Evolutionary conservation across 306 rosid species (phyloP).

Genomic region (Bauhinia variegata): DNA sequence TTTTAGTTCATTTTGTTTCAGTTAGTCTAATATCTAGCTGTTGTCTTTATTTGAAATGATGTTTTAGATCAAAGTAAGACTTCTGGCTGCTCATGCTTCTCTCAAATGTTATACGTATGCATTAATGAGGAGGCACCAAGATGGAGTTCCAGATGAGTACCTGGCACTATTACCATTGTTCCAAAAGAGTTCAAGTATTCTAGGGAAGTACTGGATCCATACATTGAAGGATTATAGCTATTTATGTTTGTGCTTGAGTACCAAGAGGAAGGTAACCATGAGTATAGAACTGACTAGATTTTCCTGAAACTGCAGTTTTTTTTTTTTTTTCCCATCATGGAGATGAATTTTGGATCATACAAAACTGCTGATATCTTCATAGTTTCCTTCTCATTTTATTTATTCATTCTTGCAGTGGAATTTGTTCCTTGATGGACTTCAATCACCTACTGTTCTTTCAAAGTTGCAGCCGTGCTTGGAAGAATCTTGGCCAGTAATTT

Average conservation of each 20-base stretch:
- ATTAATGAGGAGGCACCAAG: slow-evolving; percentile 76
- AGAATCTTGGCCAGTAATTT: slow-evolving; percentile 98
- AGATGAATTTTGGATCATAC: slow-evolving; percentile 25
- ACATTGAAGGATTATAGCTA: slow-evolving; percentile 80
- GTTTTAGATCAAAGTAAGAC: slow-evolving; percentile 86
- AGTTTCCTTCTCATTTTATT: slow-evolving; percentile 35
- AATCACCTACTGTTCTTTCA: slow-evolving; percentile 74
- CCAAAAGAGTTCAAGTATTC: slow-evolving; percentile 76
- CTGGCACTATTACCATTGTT: slow-evolving; percentile 77
- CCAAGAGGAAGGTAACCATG: slow-evolving; percentile 69
- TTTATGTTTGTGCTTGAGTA: slow-evolving; percentile 65
- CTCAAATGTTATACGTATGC: slow-evolving; percentile 95
- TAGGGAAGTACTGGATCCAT: slow-evolving; percentile 90
- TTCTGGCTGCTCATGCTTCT: slow-evolving; percentile 97
- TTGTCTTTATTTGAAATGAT: slow-evolving; percentile 24
- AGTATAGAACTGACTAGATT: slow-evolving; percentile 29
- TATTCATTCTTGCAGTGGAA: slow-evolving; percentile 67
- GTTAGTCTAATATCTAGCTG: slow-evolving; percentile 24
- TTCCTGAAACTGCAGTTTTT: slow-evolving; percentile 14
- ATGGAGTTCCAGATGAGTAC: slow-evolving; percentile 74
- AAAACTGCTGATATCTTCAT: slow-evolving; percentile 25
- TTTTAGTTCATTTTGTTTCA: slow-evolving; percentile 1
- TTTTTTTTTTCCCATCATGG: slow-evolving; percentile 10
- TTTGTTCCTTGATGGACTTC: slow-evolving; percentile 89
- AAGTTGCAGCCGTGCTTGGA: slow-evolving; percentile 82